Evolutionary conservation across 129 eudicot species (phyloP).

Genomic region (Rutidosis leptorrhynchoides): DNA sequence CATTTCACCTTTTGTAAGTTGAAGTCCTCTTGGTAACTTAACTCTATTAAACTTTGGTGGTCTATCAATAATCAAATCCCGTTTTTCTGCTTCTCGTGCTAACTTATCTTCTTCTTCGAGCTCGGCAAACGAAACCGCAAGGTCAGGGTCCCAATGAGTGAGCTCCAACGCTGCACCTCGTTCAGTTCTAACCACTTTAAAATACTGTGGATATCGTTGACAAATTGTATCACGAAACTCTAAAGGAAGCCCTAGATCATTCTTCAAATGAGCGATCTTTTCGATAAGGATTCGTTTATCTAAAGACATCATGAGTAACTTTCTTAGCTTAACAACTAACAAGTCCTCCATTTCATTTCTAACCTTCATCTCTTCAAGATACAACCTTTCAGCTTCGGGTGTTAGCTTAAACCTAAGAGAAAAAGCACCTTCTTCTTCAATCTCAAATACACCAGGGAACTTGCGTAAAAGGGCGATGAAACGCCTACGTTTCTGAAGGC

Average conservation of each 20-base stretch:
- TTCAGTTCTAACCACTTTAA: conserved; percentile 64
- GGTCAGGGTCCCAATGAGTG: conserved; percentile 94
- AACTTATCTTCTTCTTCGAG: conserved; percentile 78
- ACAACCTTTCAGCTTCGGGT: conserved; percentile 81
- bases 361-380: conserved; percentile 80
- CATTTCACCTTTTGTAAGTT: conserved; percentile 84
- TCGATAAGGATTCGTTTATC: conserved; percentile 82
- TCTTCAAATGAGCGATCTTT: conserved; percentile 82
- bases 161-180: conserved; percentile 83
- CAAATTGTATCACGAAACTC: conserved; percentile 85
- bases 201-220: conserved; percentile 82
- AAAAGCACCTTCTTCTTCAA: conserved; percentile 90
- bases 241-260: conserved; percentile 77
- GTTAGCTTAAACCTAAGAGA: conserved; percentile 70
- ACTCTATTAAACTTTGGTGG: conserved; percentile 70
- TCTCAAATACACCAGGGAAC: conserved; percentile 91
- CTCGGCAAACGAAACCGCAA: conserved; percentile 89
- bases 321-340: conserved; percentile 75
- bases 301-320: conserved; percentile 87
- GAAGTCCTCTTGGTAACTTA: conserved; percentile 80
- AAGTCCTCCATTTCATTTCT: conserved; percentile 91
- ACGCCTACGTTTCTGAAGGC: conserved; percentile 63
- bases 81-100: conserved; percentile 46
- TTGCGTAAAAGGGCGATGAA: conserved; percentile 71
- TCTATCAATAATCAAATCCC: conserved; percentile 81